A percentile compares a stretch with the other conserved stretches of the same genome.
phyloP scores from a whole-genome alignment of 116 monocot genomes.

The Zostera marina region DNA sequence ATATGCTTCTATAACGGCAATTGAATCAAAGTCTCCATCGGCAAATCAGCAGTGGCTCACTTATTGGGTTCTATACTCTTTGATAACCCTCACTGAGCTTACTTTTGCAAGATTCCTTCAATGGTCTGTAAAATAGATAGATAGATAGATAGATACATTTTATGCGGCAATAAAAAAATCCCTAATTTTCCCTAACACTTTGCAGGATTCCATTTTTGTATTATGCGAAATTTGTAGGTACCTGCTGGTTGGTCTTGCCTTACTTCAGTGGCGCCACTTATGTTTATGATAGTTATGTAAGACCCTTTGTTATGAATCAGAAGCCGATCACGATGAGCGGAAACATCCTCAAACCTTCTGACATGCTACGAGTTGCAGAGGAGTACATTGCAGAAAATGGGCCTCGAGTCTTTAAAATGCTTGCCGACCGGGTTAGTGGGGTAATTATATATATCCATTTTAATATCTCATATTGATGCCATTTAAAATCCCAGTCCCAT shows the following conservation, averaged over 20 bases:
- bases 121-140: constrained; percentile 12
- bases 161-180: neutral
- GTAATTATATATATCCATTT: neutral
- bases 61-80: constrained; percentile 77
- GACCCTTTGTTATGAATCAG: neutral
- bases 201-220: constrained; percentile 93
- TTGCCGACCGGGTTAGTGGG: too few relatives aligned
- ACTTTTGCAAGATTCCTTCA: constrained; percentile 42
- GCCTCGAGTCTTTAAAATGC: too few relatives aligned
- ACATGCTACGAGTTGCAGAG: too few relatives aligned
- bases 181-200: neutral
- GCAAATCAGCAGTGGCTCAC: constrained; percentile 91
- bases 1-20: constrained; percentile 83
- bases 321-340: neutral
- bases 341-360: neutral
- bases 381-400: too few relatives aligned
- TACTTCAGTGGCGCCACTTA: constrained; percentile 93
- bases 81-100: constrained; percentile 67
- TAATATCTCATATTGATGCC: neutral
- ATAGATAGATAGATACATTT: too few relatives aligned
- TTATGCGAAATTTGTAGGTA: constrained; percentile 61
- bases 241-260: constrained; percentile 90
- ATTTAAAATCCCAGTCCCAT: neutral
- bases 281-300: constrained; percentile 9
- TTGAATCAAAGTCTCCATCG: constrained; percentile 56